Percentiles rank a stretch among this genome's conserved stretches.
Evolutionary conservation across 495 filamentous ascomycete species (phyloP).

Genomic region (Penicillium nucicola): DNA sequence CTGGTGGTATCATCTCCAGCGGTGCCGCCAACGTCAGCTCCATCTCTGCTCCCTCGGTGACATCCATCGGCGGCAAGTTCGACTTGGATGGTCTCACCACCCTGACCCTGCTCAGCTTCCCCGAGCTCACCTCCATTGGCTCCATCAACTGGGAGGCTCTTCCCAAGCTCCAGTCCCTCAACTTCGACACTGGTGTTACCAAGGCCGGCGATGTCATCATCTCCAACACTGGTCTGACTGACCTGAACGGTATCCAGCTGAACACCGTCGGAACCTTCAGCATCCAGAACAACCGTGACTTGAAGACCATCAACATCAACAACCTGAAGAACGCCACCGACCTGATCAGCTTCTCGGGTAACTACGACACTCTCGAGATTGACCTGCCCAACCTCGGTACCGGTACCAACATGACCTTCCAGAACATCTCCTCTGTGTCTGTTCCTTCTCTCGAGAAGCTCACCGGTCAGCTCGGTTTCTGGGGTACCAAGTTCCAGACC

Average conservation of each 20-base stretch:
- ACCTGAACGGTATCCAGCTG: conserved; percentile 76
- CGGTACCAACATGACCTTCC: conserved; percentile 82
- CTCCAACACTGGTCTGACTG: conserved; percentile 75
- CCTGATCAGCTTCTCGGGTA: conserved; percentile 58
- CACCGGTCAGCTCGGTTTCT: conserved; percentile 79
- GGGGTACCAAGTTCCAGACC: conserved; percentile 67
- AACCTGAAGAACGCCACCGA: conserved; percentile 65
- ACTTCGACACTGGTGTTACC: conserved; percentile 61
- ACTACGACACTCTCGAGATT: conserved; percentile 56
- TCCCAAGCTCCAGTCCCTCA: conserved; percentile 63
- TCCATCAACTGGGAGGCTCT: conserved; percentile 69
- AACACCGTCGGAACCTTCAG: conserved; percentile 57
- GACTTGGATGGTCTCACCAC: conserved; percentile 59
- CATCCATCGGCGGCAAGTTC: conserved; percentile 60
- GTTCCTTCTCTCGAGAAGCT: conserved; percentile 75
- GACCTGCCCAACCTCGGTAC: conserved; percentile 74
- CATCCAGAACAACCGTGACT: conserved; percentile 76
- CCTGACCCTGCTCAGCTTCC: conserved; percentile 61
- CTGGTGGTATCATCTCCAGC: conserved; percentile 61
- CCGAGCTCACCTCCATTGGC: conserved; percentile 58
- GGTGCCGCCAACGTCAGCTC: conserved; percentile 57
- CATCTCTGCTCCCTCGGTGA: conserved; percentile 49
- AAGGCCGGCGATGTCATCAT: conserved; percentile 66
- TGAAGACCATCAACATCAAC: conserved; percentile 66
- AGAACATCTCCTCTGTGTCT: conserved; percentile 71